Percentiles rank a stretch among this genome's conserved stretches.
Conservation (phyloP, 768 basidiomycete genomes). For the Candolleomyces eurysporus region DNA sequence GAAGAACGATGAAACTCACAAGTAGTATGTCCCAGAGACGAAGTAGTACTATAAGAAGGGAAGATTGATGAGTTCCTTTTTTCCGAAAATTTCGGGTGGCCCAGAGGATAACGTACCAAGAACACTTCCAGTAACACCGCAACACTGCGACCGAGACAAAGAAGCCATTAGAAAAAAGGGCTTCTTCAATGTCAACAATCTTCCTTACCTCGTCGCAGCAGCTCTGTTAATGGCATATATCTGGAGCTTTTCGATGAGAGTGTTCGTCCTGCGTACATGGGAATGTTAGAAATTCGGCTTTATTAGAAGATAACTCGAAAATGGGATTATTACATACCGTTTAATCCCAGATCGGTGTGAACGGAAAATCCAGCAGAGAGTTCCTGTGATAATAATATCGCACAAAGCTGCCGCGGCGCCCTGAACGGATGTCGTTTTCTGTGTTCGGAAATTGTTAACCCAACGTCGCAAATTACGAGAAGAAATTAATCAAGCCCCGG, state of each 20-base stretch:
- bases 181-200: neutral
- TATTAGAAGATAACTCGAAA: neutral
- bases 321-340: neutral
- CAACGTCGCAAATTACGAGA: neutral
- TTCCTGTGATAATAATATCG: conserved; percentile 7
- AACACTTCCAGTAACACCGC: conserved; percentile 3
- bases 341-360: conserved; percentile 7
- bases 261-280: conserved; percentile 1
- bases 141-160: conserved; percentile 1
- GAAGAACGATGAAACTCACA: neutral
- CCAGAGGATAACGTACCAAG: neutral
- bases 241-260: conserved; percentile 5
- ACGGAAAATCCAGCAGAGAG: conserved; percentile 9
- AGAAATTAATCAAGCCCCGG: neutral
- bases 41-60: conserved; percentile 4
- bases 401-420: conserved; percentile 9
- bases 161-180: neutral
- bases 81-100: neutral
- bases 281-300: neutral
- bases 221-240: conserved; percentile 9
- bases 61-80: neutral
- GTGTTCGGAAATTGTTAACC: neutral
- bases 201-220: conserved; percentile 5
- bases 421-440: conserved; percentile 9
- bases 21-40: conserved; percentile 9